Base-by-base conservation (phyloP, 345 rosid species). In the Pistacia vera region DNA sequence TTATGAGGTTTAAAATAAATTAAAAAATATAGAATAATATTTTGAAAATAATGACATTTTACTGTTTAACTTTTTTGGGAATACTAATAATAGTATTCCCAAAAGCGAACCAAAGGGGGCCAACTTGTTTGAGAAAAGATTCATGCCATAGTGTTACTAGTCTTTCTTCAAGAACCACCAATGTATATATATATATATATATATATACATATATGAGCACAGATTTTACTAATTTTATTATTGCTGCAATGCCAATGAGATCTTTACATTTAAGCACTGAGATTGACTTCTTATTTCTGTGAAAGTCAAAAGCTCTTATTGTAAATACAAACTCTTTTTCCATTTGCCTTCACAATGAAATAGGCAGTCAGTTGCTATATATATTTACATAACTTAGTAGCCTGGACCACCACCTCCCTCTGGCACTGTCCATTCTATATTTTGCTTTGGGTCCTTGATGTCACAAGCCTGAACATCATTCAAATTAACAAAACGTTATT, bases 381-480 rank as follows among this genome's bases (percentile, higher is more conserved):
- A 51, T 63, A 22, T 22, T 83, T 88, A 95, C 98, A 93, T 87
- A 66, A 87, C 80, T 38, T 97, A 87, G 85, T 95, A 95, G 62
- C 94, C 90, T 13, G 98, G 98, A 35, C 98, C 98, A 11, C 99
- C 99, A 4, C 99, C 97, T 18, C 98, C 99, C 84, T 89, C 98
- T 35, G 99, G 98, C 55, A 93, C 96, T 4, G 96, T 93, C 99
- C 99, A 93, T 76, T 90, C 87, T 48, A 91, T 91, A 82, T 95
- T 95, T 82, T 95, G 98, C 86, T 88, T 93, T 65, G 98, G 98
- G 74, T 95, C 99, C 78, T 95, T 95, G 76, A 93, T 90, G 77
- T 90, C 96, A 52, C 98, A 95, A 60, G 98, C 99, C 94, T 90
- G 85, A 49, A 75, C 78, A 38, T n/a, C 4, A 49, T 49, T 56